Conservation (phyloP, 495 filamentous ascomycete species). For the Lophiotrema nucula region DNA sequence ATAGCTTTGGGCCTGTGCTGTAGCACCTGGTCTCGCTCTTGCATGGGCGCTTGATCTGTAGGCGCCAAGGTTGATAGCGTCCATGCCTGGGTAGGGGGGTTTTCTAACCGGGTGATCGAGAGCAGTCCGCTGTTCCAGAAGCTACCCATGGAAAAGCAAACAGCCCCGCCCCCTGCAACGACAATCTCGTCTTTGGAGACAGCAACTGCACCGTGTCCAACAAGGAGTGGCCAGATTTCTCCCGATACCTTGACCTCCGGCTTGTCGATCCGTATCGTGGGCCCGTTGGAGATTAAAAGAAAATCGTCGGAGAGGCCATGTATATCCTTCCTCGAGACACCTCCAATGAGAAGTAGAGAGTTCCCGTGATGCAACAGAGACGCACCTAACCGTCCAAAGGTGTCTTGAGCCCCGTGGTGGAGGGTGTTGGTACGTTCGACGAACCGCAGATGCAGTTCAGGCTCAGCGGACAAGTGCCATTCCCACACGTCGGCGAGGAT, state of each 20-base stretch:
- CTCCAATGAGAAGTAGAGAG: conserved; percentile 23
- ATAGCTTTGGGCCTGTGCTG: neutral
- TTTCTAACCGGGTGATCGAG: conserved; percentile 29
- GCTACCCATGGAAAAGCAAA: conserved; percentile 86
- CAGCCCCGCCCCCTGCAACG: conserved; percentile 76
- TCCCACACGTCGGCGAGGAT: conserved; percentile 58
- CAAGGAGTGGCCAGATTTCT: conserved; percentile 57
- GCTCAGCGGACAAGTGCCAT: conserved; percentile 49
- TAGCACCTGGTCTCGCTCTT: neutral
- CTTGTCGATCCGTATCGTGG: neutral
- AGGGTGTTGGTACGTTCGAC: conserved; percentile 18
- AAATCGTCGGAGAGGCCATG: conserved; percentile 8
- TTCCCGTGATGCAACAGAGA: conserved; percentile 16
- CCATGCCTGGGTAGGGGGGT: neutral
- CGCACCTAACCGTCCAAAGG: conserved; percentile 38
- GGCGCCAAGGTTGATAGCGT: neutral
- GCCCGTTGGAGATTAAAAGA: conserved; percentile 8
- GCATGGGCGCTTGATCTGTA: too few relatives aligned
- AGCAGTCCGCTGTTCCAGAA: conserved; percentile 66
- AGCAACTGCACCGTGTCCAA: conserved; percentile 56
- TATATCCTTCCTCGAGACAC: conserved; percentile 15
- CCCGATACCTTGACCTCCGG: neutral
- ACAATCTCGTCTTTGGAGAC: conserved; percentile 50
- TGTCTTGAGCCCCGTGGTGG: conserved; percentile 31
- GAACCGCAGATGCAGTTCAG: conserved; percentile 18